Percentiles rank a stretch among this genome's conserved stretches.
Conservation (phyloP, 2,329 filamentous ascomycete species). For the Fonsecaea multimorphosa region DNA sequence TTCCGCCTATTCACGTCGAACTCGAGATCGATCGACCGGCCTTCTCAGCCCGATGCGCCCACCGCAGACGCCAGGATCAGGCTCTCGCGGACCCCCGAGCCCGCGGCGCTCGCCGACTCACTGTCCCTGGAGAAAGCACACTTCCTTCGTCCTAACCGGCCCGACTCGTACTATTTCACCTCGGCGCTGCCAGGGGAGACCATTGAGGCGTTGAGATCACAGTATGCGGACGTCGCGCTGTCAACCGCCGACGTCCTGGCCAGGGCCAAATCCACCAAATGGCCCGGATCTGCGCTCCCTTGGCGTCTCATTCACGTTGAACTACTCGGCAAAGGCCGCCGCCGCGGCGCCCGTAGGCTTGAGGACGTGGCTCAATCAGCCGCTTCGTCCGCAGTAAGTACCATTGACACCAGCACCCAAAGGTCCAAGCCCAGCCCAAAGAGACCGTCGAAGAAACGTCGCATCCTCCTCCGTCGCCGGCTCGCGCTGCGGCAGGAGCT, state of each 20-base stretch:
- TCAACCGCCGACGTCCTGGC: constrained; percentile 27
- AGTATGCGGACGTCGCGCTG: constrained; percentile 31
- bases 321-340: neutral
- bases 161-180: constrained; percentile 36
- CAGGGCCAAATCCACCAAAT: constrained; percentile 20
- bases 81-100: constrained; percentile 29
- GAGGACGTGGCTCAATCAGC: neutral
- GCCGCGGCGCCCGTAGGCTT: no score
- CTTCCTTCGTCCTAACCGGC: constrained; percentile 26
- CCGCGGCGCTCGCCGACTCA: constrained; percentile 11
- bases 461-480: constrained; percentile 32
- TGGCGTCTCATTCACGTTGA: constrained; percentile 34
- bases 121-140: constrained; percentile 23
- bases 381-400: neutral
- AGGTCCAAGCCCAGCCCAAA: neutral
- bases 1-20: constrained; percentile 35
- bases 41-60: neutral
- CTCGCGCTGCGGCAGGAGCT: constrained; percentile 23
- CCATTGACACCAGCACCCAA: neutral
- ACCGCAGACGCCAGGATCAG: constrained; percentile 24
- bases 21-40: neutral
- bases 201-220: constrained; percentile 8
- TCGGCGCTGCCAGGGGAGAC: constrained; percentile 22
- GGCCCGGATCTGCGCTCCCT: constrained; percentile 35
- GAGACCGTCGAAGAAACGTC: constrained; percentile 37